These are phyloP conservation scores for Meira nashicola DNA, from an alignment of 1,284 basidiomycete species.

Conservation along the genomic window DNA sequence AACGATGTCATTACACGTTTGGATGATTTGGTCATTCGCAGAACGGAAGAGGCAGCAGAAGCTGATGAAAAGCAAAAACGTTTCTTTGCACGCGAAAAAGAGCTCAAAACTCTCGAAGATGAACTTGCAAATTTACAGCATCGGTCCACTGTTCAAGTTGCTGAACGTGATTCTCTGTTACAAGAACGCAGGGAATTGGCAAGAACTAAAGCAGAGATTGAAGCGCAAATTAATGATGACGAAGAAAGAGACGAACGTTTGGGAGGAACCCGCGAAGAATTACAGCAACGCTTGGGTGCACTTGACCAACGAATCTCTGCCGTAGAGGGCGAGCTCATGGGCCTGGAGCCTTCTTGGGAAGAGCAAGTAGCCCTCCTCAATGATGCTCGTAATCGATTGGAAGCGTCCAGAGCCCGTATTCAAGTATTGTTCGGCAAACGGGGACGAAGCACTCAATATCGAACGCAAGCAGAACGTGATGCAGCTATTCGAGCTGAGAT, in stretches of 20 bases:
- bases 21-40: slow-evolving; percentile 64
- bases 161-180: slow-evolving; percentile 69
- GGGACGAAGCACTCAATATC: slow-evolving; percentile 43
- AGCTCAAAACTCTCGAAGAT: slow-evolving; percentile 59
- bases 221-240: slow-evolving; percentile 71
- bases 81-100: slow-evolving; percentile 76
- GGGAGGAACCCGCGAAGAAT: slow-evolving; percentile 54
- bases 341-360: slow-evolving; percentile 66
- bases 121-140: neutral
- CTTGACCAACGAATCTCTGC: slow-evolving; percentile 63
- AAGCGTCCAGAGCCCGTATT: slow-evolving; percentile 38
- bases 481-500: slow-evolving; percentile 38
- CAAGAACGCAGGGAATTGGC: slow-evolving; percentile 60
- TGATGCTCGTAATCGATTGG: slow-evolving; percentile 21
- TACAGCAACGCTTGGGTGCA: slow-evolving; percentile 65
- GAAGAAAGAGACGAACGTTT: slow-evolving; percentile 54
- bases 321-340: slow-evolving; percentile 64
- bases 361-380: slow-evolving; percentile 57
- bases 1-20: slow-evolving; percentile 68
- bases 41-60: slow-evolving; percentile 68
- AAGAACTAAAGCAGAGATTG: slow-evolving; percentile 68
- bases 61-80: slow-evolving; percentile 71
- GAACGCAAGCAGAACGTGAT: slow-evolving; percentile 40
- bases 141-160: slow-evolving; percentile 56
- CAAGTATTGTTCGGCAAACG: slow-evolving; percentile 44